A percentile compares a stretch with the other conserved stretches of the same genome.
Conservation (phyloP, 1,139 yeast species). For the Pneumocystis canis region DNA sequence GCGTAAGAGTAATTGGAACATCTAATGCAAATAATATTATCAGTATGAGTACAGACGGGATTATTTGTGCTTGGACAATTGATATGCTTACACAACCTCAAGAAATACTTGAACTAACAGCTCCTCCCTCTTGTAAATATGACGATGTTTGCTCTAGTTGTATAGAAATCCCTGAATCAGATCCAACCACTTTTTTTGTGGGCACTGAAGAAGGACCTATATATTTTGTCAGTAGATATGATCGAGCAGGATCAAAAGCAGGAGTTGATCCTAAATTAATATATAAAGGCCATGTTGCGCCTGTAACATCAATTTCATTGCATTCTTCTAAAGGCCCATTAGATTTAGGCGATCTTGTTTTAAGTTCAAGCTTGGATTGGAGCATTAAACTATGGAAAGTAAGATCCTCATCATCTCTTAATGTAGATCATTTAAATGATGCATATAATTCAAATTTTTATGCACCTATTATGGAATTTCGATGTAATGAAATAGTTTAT, state of each 20-base stretch:
- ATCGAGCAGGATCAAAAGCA: constrained; percentile 25
- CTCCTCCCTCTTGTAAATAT: constrained; percentile 18
- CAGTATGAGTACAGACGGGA: constrained; percentile 35
- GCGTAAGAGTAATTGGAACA: constrained; percentile 27
- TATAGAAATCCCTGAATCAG: constrained; percentile 23
- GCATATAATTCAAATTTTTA: constrained; percentile 4
- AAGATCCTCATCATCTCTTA: constrained; percentile 9
- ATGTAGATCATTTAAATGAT: not conserved
- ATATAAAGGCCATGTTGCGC: constrained; percentile 27
- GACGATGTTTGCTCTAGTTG: constrained; percentile 14
- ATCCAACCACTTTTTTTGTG: constrained; percentile 29
- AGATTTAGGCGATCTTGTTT: constrained; percentile 24
- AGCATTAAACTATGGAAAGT: constrained; percentile 28
- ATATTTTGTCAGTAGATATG: constrained; percentile 30
- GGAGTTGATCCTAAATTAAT: constrained; percentile 22
- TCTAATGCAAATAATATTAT: constrained; percentile 26
- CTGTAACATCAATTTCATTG: constrained; percentile 25
- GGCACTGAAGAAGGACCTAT: constrained; percentile 38
- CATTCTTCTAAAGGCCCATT: constrained; percentile 22
- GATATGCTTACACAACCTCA: constrained; percentile 32
- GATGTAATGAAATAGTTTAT: constrained; percentile 31
- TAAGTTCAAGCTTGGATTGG: constrained; percentile 32
- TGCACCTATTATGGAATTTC: constrained; percentile 20
- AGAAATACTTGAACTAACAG: constrained; percentile 4
- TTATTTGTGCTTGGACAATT: constrained; percentile 34